Base-by-base conservation (phyloP, 2,329 filamentous ascomycete genomes). In the Simplicillium aogashimaense region DNA sequence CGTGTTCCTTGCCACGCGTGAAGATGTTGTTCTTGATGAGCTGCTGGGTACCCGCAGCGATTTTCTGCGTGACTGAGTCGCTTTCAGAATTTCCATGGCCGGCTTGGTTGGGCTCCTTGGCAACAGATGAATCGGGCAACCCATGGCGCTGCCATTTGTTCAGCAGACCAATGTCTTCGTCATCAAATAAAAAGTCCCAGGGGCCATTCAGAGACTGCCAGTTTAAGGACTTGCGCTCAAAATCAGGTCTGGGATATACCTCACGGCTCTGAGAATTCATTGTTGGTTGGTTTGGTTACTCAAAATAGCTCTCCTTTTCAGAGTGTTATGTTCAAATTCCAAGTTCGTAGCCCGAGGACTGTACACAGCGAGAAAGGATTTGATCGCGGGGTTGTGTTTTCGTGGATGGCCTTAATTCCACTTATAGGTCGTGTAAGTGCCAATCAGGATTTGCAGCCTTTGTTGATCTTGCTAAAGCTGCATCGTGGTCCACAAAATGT, bases 141-240 rank as follows among this genome's bases (percentile, higher is more conserved):
- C 72, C 67, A 2, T 55, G 54, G 5, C 65, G 56, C 6, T 78
- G 70, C 78, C 78, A 83, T 33, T 57, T 51, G 18, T 68, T 53
- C 4, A 51, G 43, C 2, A 77, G 59, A 0, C 80, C 79, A 35
- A 66, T 53, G 50, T 83, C 77, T 37, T 70, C 61, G 50, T 83
- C 79, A 53, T 84, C 80, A 44, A 82, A 83, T 36, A 76, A 55
- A 50, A 83, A 78, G 42, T 69, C 64, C 79, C 80, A 83, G 6
- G 66, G 59, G 1, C 78, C 78, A 47, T 83, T 74, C 36, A 83
- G 69, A 2, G 72, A 73, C 32, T 61, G 55, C 79, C 79, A 83
- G 35, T 62, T 66, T 20, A 79, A 65, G 18, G 63, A 52, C 28
- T 61, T 57, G 40, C 78, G 76, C 40, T 71, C 53, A 55, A 82